phyloP scores from a whole-genome alignment of 176 grass and related monocot genomes.

The Otatea glauca region DNA sequence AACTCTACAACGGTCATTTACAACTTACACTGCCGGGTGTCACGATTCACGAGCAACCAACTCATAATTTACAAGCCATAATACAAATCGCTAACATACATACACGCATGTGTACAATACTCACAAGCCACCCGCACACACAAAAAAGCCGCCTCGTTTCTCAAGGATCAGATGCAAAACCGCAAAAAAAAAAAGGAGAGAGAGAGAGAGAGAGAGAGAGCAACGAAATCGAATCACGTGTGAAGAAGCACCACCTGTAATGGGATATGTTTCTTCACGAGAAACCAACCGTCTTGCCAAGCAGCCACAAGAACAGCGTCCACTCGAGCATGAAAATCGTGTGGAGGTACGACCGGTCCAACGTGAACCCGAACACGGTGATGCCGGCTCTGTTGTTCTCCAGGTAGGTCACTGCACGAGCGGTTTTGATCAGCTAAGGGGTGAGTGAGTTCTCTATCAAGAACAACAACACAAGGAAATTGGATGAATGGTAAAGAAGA shows the following conservation, averaged over 20 bases:
- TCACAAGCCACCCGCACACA: slow-evolving; percentile 23
- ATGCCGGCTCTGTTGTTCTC: slow-evolving; percentile 96
- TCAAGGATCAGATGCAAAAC: background rate
- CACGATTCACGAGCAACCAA: background rate
- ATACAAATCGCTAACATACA: background rate
- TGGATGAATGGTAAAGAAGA: background rate
- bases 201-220: no score
- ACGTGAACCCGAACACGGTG: slow-evolving; percentile 90
- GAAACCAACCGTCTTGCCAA: slow-evolving; percentile 85
- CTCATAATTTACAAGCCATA: slow-evolving; percentile 39
- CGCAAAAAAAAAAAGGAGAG: slow-evolving; percentile 17
- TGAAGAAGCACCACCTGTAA: background rate
- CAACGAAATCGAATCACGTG: background rate
- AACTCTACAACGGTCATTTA: background rate
- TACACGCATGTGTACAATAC: background rate
- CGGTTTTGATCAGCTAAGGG: background rate
- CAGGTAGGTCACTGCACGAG: slow-evolving; percentile 80
- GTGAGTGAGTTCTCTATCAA: background rate
- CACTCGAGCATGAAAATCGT: slow-evolving; percentile 90
- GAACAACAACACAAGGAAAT: background rate
- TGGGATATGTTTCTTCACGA: slow-evolving; percentile 44
- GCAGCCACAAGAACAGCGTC: slow-evolving; percentile 86
- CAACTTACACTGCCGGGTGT: background rate
- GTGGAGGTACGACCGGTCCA: slow-evolving; percentile 85
- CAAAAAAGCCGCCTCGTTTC: background rate